Evolutionary conservation across 2,329 filamentous ascomycete genomes (phyloP), one percentile per base, ranked within the genome.

Genomic region (Curvularia sp.): DNA sequence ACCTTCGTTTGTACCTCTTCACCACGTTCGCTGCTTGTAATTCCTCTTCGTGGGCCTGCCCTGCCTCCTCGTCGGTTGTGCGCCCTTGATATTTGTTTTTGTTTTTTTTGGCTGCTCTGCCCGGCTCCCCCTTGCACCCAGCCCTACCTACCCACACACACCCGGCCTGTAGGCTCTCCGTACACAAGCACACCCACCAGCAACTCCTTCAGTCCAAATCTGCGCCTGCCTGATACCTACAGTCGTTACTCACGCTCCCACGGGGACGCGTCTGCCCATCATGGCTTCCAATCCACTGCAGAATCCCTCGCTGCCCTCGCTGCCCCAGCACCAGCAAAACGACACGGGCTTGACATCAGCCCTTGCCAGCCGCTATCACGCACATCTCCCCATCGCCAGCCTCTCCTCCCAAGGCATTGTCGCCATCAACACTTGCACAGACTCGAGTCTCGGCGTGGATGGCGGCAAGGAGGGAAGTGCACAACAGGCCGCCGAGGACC

Each of bases 331-430:
- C 81, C 84, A 89, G 50, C 89, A 93, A 79, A 88, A 87, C 67
- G 89, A 92, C 71, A 90, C 89, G 45, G 89, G 92, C 72, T 82
- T 94, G 66, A 95, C 91, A 3, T 89, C 89, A 51, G 91, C 94
- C 77, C 85, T 95, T 61, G 92, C 91, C 68, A 92, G 86, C 77
- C 92, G 94, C 53, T 99, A 97, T 78, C 95, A 99, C 80, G 90
- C 96, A 52, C 90, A 91, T 53, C 82, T 95, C 58, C 93, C 95
- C 9, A 96, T 93, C 0, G 92, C 95, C 52, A 87, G 87, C 48
- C 86, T 99, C 18, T 97, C 93, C 0, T 96, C 93, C 0, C 93
- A 98, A 75, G 95, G 90, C 48, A 84, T 98, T 68, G 89, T 99
- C 73, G 90, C 91, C 51, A 83, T 99, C 64, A 99, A 99, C 81